These are phyloP conservation scores for Mycena epipterygia DNA, from an alignment of 768 basidiomycete genomes.

Conservation along the genomic window DNA sequence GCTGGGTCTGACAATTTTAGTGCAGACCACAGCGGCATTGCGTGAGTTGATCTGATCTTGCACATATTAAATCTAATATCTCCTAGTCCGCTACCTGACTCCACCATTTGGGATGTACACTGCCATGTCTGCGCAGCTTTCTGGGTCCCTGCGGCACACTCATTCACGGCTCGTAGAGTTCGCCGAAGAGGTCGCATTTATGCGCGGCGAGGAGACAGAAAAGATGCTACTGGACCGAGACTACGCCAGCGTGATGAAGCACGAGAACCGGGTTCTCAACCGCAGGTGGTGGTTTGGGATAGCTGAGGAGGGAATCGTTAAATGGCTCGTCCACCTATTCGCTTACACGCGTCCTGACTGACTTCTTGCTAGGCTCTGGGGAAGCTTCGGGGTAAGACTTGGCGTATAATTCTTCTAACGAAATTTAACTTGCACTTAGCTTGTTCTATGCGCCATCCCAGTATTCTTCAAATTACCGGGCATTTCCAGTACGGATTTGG, in stretches of 20 bases:
- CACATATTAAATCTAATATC: not conserved
- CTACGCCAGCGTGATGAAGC: constrained; percentile 87
- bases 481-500: constrained; percentile 75
- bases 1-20: constrained; percentile 83
- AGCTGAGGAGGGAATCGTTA: constrained; percentile 95
- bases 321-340: too few relatives aligned
- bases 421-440: constrained; percentile 52
- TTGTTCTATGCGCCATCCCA: constrained; percentile 92
- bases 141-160: constrained; percentile 90
- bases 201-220: constrained; percentile 90
- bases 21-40: constrained; percentile 86
- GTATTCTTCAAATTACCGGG: constrained; percentile 93
- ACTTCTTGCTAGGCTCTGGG: too few relatives aligned
- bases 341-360: too few relatives aligned
- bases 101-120: constrained; percentile 95
- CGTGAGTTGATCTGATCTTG: constrained; percentile 62
- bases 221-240: constrained; percentile 92
- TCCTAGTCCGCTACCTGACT: constrained; percentile 86
- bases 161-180: constrained; percentile 94
- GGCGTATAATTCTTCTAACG: not conserved
- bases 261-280: constrained; percentile 84
- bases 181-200: constrained; percentile 90
- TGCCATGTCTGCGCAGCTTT: constrained; percentile 87
- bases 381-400: constrained; percentile 85
- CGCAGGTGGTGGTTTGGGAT: constrained; percentile 93